Evolutionary conservation across 805 yeast species (phyloP), one percentile per base, ranked within the genome.

Genomic region (Naumovozyma castellii): DNA sequence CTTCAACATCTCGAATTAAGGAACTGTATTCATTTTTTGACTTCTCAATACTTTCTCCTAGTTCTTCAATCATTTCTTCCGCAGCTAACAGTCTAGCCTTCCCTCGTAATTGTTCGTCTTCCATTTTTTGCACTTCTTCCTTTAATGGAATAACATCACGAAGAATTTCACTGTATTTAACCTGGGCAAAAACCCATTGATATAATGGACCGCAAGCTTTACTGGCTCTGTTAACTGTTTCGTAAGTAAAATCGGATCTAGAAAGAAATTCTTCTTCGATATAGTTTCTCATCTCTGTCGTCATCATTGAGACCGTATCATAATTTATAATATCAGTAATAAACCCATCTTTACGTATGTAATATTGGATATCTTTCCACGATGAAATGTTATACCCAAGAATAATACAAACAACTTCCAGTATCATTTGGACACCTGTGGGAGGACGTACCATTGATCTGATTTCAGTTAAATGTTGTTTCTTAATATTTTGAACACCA

Each of bases 401-500:
- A n/a, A 90, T 58, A 3, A 74, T 67, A 59, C 96, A 86, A 0
- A 90, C 95, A 3, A 95, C 81, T 51, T 90, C 97, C 66, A 90
- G 64, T 0, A 95, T 79, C 51, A 83, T 57, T 50, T 84, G 86
- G 4, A 90, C 90, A 0, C 92, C 80, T 6, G 76, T 80, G 0
- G 97, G 97, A 0, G 97, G 97, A 43, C 85, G 85, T 5, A 75
- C 62, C 94, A 90, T 84, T 12, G 95, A 80, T 53, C 95, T 67
- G 20, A 90, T 66, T 59, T 90, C 97, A 1, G 94, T 84, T 32
- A 90, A 66, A 53, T 90, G 97, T 44, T 84, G 94, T 56, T 90
- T 90, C 60, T 87, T 86, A 45, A 90, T 90, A 50, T 85, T 83
- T 48, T 83, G 82, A n/a, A 90, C 97, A 13, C 95, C 94, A 44